Percentiles rank a stretch among this genome's conserved stretches.
Conservation (phyloP, 768 basidiomycete species). For the Polyporus arcularius region DNA sequence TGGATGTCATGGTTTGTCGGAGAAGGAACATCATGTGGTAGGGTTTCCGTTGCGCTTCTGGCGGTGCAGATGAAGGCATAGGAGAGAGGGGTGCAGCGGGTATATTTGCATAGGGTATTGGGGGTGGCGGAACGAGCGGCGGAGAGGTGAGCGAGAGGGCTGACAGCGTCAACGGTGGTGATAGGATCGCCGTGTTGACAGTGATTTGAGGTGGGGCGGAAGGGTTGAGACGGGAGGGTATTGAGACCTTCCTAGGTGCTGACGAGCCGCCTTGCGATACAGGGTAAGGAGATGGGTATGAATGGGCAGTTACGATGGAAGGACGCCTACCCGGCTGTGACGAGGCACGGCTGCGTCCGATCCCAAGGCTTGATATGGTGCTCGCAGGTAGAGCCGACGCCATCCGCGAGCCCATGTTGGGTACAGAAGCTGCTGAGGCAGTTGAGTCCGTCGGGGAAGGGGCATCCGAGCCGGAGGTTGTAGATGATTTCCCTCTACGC, state of each 20-base stretch:
- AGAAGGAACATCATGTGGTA: conserved; percentile 90
- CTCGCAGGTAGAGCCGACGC: conserved; percentile 44
- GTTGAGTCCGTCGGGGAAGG: conserved; percentile 43
- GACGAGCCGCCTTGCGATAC: conserved; percentile 43
- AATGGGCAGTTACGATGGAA: conserved; percentile 52
- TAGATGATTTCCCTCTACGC: conserved; percentile 64
- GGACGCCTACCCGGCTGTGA: conserved; percentile 80
- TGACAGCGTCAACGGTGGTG: conserved; percentile 36
- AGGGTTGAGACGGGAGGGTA: conserved; percentile 60
- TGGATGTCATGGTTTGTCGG: conserved; percentile 73
- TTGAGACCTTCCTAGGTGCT: conserved; percentile 60
- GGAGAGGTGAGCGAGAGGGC: conserved; percentile 29
- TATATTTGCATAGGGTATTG: conserved; percentile 53
- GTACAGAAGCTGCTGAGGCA: conserved; percentile 35
- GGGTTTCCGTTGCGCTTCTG: conserved; percentile 76
- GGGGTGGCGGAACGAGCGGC: conserved; percentile 48
- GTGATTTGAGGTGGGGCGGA: conserved; percentile 47
- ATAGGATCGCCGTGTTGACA: conserved; percentile 53
- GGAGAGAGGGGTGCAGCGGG: conserved; percentile 80
- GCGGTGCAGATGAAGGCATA: conserved; percentile 70
- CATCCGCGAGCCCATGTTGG: conserved; percentile 30
- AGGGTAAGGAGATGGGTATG: conserved; percentile 52
- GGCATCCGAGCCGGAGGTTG: conserved; percentile 27
- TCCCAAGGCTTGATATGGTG: conserved; percentile 37
- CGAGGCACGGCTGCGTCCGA: conserved; percentile 60